phyloP scores from a whole-genome alignment of 345 rosid genomes.

The Gossypium longicalyx region DNA sequence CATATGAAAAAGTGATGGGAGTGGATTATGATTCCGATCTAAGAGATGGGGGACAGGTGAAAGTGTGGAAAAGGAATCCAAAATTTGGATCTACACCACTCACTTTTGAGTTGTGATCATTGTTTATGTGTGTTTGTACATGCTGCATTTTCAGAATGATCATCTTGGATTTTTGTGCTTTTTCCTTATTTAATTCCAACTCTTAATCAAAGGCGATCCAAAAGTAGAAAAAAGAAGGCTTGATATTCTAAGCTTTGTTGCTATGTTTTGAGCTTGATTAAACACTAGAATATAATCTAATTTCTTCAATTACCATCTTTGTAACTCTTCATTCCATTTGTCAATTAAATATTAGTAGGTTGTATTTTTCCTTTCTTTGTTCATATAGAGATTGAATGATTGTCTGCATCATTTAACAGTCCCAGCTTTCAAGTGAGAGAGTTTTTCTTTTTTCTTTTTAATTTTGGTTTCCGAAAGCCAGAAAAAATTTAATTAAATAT shows the following conservation, averaged over 20 bases:
- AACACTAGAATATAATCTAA: too few species aligned
- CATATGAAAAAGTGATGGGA: background rate
- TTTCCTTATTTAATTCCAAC: background rate
- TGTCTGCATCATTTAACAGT: background rate
- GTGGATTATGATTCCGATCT: background rate
- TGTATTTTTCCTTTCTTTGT: background rate
- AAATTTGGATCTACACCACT: background rate
- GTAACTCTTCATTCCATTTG: too few species aligned
- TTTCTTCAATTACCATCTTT: too few species aligned
- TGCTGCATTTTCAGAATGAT: background rate
- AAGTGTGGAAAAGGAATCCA: conserved; percentile 11
- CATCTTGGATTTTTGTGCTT: conserved; percentile 6
- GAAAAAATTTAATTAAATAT: too few species aligned
- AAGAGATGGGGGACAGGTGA: background rate
- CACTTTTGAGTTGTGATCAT: conserved; percentile 7
- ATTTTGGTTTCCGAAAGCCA: too few species aligned
- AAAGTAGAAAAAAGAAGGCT: too few species aligned
- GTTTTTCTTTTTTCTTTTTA: too few species aligned
- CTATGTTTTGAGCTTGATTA: too few species aligned
- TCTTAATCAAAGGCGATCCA: too few species aligned
- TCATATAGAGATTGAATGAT: background rate
- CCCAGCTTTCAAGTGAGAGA: background rate
- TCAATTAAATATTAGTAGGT: background rate
- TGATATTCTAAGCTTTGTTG: too few species aligned
- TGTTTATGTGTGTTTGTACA: background rate